Conservation (phyloP, 139 green algal species). For the Micromonas commoda region DNA sequence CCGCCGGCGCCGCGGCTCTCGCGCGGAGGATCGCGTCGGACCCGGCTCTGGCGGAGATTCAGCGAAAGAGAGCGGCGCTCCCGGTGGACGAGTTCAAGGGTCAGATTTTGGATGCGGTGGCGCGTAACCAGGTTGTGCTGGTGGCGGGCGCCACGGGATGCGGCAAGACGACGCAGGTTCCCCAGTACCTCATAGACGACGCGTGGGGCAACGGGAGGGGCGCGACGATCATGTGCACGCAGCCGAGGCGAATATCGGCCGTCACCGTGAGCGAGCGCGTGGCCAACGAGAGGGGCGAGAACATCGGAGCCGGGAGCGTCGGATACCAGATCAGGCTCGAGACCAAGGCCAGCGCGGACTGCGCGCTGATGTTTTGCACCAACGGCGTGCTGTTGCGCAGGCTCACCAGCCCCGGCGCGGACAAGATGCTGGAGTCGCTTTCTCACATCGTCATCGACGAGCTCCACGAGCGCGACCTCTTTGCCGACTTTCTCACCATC, state of each 20-base stretch:
- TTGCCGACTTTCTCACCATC: conserved; percentile 40
- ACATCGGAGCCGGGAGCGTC: conserved; percentile 35
- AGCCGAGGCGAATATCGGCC: conserved; percentile 48
- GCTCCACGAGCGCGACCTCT: conserved; percentile 62
- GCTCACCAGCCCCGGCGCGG: not conserved
- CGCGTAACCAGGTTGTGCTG: conserved; percentile 55
- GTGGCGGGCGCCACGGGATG: conserved; percentile 76
- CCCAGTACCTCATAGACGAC: conserved; percentile 71
- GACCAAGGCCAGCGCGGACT: conserved; percentile 19
- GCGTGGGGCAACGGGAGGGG: conserved; percentile 28
- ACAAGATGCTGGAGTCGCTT: conserved; percentile 23
- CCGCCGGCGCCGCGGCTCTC: not conserved
- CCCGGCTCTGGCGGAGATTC: conserved; percentile 17
- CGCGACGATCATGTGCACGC: conserved; percentile 43
- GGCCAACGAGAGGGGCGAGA: conserved; percentile 41
- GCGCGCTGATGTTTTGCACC: conserved; percentile 48
- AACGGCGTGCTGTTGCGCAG: conserved; percentile 61
- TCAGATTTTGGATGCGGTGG: conserved; percentile 32
- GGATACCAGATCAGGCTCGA: conserved; percentile 50
- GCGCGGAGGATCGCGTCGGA: not conserved
- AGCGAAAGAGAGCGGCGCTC: conserved; percentile 24
- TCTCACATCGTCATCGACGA: conserved; percentile 72
- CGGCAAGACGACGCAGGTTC: conserved; percentile 76
- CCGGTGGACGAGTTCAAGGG: conserved; percentile 37
- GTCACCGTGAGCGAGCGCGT: conserved; percentile 48